A percentile compares a stretch with the other conserved stretches of the same genome.
Conservation (phyloP, 1,284 basidiomycete species). For the Tilletia setariae region DNA sequence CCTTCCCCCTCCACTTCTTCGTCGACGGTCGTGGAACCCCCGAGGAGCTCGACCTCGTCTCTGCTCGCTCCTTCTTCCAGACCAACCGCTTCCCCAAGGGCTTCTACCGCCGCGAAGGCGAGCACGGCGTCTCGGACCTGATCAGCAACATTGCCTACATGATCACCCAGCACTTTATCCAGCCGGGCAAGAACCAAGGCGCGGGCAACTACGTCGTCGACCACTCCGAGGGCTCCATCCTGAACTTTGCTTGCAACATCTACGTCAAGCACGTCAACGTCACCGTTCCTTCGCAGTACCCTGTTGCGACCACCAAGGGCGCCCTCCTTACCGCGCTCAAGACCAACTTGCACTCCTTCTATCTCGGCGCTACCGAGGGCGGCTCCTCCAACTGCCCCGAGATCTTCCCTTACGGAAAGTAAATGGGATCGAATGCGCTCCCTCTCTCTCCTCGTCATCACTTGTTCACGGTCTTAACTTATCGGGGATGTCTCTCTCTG, state of each 20-base stretch:
- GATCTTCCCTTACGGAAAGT: constrained; percentile 11
- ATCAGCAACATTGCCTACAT: background rate
- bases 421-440: too few species aligned
- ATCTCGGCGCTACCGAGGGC: background rate
- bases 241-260: background rate
- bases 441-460: too few species aligned
- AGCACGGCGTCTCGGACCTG: background rate
- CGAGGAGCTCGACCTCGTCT: background rate
- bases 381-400: constrained; percentile 6
- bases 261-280: constrained; percentile 14
- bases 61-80: constrained; percentile 7
- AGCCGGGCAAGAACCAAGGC: background rate
- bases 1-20: constrained; percentile 11
- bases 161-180: background rate
- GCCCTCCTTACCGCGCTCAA: constrained; percentile 1
- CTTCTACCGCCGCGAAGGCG: constrained; percentile 14
- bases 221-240: background rate
- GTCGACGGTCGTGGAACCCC: constrained; percentile 7
- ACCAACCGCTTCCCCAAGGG: constrained; percentile 3
- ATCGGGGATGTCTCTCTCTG: too few species aligned
- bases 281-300: constrained; percentile 11
- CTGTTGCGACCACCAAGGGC: background rate
- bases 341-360: constrained; percentile 3
- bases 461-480: too few species aligned
- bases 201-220: constrained; percentile 11